Conservation (phyloP, 352 stramenopile genomes). For the Globisporangium camurandrum region DNA sequence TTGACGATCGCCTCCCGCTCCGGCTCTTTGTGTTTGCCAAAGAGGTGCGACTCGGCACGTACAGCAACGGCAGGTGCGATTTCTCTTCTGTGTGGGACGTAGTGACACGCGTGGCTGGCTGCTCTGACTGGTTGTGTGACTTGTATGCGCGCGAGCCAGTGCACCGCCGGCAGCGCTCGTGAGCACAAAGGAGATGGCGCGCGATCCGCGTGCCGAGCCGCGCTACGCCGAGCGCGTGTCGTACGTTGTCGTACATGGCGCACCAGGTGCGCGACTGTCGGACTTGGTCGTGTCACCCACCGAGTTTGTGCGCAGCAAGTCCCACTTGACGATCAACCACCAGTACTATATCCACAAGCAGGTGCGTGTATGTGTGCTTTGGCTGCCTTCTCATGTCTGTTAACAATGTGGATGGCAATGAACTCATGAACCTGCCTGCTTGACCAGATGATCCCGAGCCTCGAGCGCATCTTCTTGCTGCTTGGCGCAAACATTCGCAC, state of each 20-base stretch:
- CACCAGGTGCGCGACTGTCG: constrained; percentile 77
- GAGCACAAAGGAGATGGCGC: constrained; percentile 68
- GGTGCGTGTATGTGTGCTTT: constrained; percentile 16
- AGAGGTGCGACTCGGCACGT: constrained; percentile 82
- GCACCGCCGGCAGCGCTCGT: constrained; percentile 72
- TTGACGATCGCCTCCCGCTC: constrained; percentile 54
- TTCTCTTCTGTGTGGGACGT: no score
- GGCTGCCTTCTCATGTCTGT: neutral
- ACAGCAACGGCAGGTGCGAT: constrained; percentile 48
- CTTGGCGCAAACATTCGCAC: constrained; percentile 68
- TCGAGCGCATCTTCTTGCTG: constrained; percentile 80
- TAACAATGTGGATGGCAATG: neutral
- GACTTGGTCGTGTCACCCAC: constrained; percentile 86
- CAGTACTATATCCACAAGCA: constrained; percentile 93
- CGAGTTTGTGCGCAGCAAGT: constrained; percentile 43
- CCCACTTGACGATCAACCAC: constrained; percentile 72
- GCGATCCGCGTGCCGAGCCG: constrained; percentile 68
- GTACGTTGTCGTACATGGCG: constrained; percentile 89
- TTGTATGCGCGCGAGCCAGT: constrained; percentile 16
- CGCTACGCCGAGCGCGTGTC: constrained; percentile 82
- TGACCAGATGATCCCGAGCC: constrained; percentile 62
- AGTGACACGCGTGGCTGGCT: no score
- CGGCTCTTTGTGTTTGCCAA: constrained; percentile 83
- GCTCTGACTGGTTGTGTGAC: neutral
- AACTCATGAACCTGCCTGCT: no score